Conservation (phyloP, 164 flowering plant species). For the Piper longum region DNA sequence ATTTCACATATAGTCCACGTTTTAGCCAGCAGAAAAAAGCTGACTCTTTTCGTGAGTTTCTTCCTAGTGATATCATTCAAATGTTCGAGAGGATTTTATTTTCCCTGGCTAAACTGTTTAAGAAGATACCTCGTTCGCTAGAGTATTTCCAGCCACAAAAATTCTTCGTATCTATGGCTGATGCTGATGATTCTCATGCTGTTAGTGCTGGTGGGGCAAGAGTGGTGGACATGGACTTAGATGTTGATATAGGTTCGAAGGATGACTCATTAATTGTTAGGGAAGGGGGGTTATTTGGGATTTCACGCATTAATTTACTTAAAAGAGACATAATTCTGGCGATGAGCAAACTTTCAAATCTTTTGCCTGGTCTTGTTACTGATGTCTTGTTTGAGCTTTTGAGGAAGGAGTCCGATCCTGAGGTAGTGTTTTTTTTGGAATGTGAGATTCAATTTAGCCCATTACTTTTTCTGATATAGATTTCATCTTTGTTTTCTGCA, state of each 20-base stretch:
- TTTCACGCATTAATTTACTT: constrained; percentile 25
- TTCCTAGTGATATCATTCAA: constrained; percentile 19
- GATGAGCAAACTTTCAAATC: constrained; percentile 51
- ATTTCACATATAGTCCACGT: constrained; percentile 40
- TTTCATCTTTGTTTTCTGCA: constrained; percentile 9
- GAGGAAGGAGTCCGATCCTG: constrained; percentile 41
- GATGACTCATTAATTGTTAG: constrained; percentile 26
- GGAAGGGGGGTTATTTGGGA: constrained; percentile 18
- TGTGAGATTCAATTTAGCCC: not conserved
- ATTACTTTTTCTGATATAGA: not conserved
- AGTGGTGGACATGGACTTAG: constrained; percentile 78
- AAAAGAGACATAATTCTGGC: constrained; percentile 54
- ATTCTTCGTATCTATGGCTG: constrained; percentile 10
- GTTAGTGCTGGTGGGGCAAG: constrained; percentile 17
- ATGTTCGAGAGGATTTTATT: constrained; percentile 47
- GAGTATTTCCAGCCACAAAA: constrained; percentile 25
- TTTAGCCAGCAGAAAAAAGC: constrained; percentile 25
- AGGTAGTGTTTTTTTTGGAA: constrained; percentile 22
- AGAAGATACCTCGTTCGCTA: constrained; percentile 19
- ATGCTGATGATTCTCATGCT: constrained; percentile 13
- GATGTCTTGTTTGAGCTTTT: constrained; percentile 44
- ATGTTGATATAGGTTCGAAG: constrained; percentile 35
- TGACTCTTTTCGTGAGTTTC: constrained; percentile 13
- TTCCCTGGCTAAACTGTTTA: constrained; percentile 37
- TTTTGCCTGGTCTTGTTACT: constrained; percentile 56